These are phyloP conservation scores for Skeletonema tropicum DNA, from an alignment of 108 stramenopile species.

Conservation along the genomic window DNA sequence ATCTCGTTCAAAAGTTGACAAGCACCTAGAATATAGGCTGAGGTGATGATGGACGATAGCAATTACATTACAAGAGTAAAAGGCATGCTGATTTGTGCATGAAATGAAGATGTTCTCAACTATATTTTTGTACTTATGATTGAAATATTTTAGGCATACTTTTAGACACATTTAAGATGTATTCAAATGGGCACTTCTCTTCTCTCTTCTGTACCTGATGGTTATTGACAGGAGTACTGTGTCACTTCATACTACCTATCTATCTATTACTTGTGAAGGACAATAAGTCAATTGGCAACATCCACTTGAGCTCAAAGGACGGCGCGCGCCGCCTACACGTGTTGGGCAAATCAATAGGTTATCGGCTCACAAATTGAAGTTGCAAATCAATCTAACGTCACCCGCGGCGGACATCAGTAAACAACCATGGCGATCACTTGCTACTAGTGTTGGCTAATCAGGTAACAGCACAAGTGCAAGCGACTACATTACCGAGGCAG, in stretches of 20 bases:
- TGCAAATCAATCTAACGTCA: not conserved
- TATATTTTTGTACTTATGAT: not conserved
- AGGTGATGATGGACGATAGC: slow-evolving; percentile 37
- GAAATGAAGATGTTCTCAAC: not conserved
- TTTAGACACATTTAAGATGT: not conserved
- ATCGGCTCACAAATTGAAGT: not conserved
- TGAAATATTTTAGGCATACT: not conserved
- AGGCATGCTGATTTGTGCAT: not conserved
- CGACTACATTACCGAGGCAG: not conserved
- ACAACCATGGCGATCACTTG: not conserved
- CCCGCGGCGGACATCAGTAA: not conserved
- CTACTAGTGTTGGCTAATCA: not conserved
- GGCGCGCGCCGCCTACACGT: not conserved
- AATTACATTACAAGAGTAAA: not conserved
- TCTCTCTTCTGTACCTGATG: too few species aligned
- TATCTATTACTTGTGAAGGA: too few species aligned
- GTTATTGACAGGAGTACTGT: too few species aligned
- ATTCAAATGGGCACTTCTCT: not conserved
- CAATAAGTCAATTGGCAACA: too few species aligned
- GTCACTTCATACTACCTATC: too few species aligned
- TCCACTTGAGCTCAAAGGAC: too few species aligned
- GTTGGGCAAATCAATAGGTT: not conserved
- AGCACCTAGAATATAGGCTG: slow-evolving; percentile 65
- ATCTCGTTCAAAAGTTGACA: slow-evolving; percentile 51
- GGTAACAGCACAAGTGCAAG: not conserved